phyloP scores from a whole-genome alignment of 2,329 filamentous ascomycete genomes.

The Furcasterigmium sp. region DNA sequence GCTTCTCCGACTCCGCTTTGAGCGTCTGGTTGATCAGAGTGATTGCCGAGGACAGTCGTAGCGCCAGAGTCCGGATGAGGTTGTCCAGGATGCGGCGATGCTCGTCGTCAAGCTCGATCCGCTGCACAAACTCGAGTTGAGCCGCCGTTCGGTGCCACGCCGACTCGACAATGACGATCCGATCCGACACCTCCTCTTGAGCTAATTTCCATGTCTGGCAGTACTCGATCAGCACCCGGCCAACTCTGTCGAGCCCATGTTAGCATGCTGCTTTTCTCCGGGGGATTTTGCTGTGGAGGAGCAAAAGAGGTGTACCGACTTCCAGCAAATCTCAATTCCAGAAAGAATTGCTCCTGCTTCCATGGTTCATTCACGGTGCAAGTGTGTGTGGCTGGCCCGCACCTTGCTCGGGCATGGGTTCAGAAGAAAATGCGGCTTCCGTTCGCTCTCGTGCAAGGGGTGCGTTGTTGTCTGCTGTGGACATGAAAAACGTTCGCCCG shows the following conservation, averaged over 20 bases:
- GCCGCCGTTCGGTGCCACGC: not conserved
- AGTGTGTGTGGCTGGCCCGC: not conserved
- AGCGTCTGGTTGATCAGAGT: conserved; percentile 4
- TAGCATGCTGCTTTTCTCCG: not conserved
- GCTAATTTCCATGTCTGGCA: conserved; percentile 6
- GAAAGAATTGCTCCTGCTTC: not conserved
- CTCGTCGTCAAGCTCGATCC: conserved; percentile 7
- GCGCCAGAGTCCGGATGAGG: conserved; percentile 7
- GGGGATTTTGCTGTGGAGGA: no score
- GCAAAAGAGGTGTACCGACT: not conserved
- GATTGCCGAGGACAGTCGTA: conserved; percentile 9
- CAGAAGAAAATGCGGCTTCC: no score
- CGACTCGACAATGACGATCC: not conserved
- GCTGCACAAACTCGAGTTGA: not conserved
- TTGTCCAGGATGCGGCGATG: conserved; percentile 12
- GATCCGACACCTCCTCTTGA: conserved; percentile 1
- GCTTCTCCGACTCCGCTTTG: conserved; percentile 1
- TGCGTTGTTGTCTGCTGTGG: no score
- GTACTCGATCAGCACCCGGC: conserved; percentile 3
- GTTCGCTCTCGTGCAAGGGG: no score
- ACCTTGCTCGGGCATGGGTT: not conserved
- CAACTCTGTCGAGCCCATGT: not conserved
- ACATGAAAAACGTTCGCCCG: no score
- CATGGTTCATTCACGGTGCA: not conserved
- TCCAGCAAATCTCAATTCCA: not conserved